Percentiles rank a stretch among this genome's conserved stretches.
These are phyloP conservation scores for Barbarea vulgaris DNA, from an alignment of 345 rosid genomes.

Conservation along the genomic window DNA sequence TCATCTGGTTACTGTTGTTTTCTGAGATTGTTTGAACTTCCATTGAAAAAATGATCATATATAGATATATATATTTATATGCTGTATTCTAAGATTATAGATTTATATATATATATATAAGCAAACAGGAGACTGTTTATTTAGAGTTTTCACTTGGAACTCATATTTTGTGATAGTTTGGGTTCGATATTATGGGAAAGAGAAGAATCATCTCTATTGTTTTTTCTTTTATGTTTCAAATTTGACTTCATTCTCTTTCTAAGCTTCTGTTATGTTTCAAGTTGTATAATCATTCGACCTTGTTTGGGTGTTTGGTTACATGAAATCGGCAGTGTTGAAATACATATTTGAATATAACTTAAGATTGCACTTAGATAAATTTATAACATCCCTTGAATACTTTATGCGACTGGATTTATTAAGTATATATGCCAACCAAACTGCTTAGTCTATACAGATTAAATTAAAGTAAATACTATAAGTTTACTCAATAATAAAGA, in stretches of 20 bases:
- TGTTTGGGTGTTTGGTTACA: background rate
- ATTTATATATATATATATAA: background rate
- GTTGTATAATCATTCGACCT: background rate
- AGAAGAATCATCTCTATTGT: conserved; percentile 8
- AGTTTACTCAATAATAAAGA: background rate
- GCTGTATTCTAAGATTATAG: conserved; percentile 20
- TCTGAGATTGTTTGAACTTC: conserved; percentile 17
- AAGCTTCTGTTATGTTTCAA: background rate
- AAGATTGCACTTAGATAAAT: too few relatives aligned
- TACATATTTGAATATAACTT: too few relatives aligned
- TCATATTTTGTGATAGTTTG: conserved; percentile 21
- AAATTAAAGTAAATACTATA: background rate
- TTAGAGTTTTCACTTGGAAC: background rate
- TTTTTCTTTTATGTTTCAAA: background rate
- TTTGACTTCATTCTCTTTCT: background rate
- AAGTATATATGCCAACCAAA: background rate
- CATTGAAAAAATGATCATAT: background rate
- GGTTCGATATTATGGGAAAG: conserved; percentile 2
- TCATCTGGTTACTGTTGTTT: conserved; percentile 16
- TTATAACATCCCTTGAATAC: background rate
- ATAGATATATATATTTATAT: background rate
- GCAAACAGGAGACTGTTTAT: conserved; percentile 15
- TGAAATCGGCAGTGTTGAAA: too few relatives aligned
- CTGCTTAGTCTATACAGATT: background rate
- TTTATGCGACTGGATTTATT: background rate